phyloP scores from a whole-genome alignment of 2,329 filamentous ascomycete genomes.

The Cladophialophora chaetospira region DNA sequence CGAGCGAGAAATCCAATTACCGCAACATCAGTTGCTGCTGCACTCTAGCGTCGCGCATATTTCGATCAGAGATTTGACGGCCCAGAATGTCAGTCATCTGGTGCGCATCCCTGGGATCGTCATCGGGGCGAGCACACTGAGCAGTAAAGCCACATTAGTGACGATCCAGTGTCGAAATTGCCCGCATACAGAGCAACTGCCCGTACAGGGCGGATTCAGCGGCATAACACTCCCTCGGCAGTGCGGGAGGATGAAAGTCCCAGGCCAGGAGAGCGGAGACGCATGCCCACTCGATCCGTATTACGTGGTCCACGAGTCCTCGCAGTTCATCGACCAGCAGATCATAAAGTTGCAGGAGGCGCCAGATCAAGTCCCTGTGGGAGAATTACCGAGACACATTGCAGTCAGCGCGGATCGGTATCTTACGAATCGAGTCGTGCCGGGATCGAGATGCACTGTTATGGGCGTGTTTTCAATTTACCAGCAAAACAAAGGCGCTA shows the following conservation, averaged over 20 bases:
- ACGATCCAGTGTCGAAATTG: slow-evolving; percentile 89
- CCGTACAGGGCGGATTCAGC: slow-evolving; percentile 81
- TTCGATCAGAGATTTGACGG: slow-evolving; percentile 91
- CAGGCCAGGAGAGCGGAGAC: slow-evolving; percentile 65
- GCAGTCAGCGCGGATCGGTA: slow-evolving; percentile 96
- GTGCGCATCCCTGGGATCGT: slow-evolving; percentile 96
- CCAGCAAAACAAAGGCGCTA: slow-evolving; percentile 79
- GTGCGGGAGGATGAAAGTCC: slow-evolving; percentile 64
- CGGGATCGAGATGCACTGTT: slow-evolving; percentile 88
- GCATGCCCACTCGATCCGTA: slow-evolving; percentile 93
- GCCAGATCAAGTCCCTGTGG: slow-evolving; percentile 94
- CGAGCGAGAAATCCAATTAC: slow-evolving; percentile 67
- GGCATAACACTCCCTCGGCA: slow-evolving; percentile 80
- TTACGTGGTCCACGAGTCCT: slow-evolving; percentile 92
- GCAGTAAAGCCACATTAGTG: slow-evolving; percentile 87
- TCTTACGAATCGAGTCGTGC: slow-evolving; percentile 91
- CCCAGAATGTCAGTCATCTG: slow-evolving; percentile 88
- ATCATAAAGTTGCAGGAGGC: slow-evolving; percentile 97
- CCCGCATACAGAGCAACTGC: slow-evolving; percentile 68
- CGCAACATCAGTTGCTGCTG: slow-evolving; percentile 90
- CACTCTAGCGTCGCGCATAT: slow-evolving; percentile 89
- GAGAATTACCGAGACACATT: slow-evolving; percentile 91
- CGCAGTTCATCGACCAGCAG: slow-evolving; percentile 94
- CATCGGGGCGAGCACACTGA: slow-evolving; percentile 94
- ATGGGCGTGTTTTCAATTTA: slow-evolving; percentile 99